Conservation (phyloP, 768 basidiomycete species). For the Amanita rubescens region DNA sequence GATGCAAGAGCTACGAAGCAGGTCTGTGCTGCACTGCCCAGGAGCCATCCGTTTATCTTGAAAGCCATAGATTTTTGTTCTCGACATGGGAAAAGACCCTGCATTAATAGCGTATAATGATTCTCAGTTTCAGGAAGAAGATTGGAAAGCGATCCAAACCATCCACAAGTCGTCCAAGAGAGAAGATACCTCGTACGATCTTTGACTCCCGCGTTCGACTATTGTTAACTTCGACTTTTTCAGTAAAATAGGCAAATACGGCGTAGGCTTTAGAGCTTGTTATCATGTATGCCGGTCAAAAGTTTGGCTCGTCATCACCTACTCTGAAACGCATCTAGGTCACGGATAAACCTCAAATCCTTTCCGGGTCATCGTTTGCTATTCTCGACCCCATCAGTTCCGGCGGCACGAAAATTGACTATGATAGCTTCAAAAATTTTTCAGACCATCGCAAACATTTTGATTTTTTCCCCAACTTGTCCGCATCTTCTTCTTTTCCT, state of each 20-base stretch:
- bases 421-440: slow-evolving; percentile 19
- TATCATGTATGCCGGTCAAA: too few species aligned
- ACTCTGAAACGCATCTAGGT: slow-evolving; percentile 22
- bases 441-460: slow-evolving; percentile 29
- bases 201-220: too few species aligned
- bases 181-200: slow-evolving; percentile 32
- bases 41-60: background rate
- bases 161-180: slow-evolving; percentile 41
- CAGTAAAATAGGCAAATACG: slow-evolving; percentile 50
- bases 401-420: slow-evolving; percentile 24
- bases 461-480: slow-evolving; percentile 15
- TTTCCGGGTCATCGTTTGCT: slow-evolving; percentile 31
- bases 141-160: slow-evolving; percentile 37
- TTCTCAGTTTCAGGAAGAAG: slow-evolving; percentile 28
- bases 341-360: slow-evolving; percentile 42
- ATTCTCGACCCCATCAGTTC: slow-evolving; percentile 37
- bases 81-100: slow-evolving; percentile 34
- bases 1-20: slow-evolving; percentile 40
- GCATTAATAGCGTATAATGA: slow-evolving; percentile 42
- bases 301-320: too few species aligned
- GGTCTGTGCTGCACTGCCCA: slow-evolving; percentile 15
- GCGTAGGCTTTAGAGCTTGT: slow-evolving; percentile 44
- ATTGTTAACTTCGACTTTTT: background rate
- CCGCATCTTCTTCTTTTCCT: slow-evolving; percentile 17
- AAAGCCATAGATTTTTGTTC: slow-evolving; percentile 29